Conservation (phyloP, 2,329 filamentous ascomycete genomes). For the Huntiella abstrusa region DNA sequence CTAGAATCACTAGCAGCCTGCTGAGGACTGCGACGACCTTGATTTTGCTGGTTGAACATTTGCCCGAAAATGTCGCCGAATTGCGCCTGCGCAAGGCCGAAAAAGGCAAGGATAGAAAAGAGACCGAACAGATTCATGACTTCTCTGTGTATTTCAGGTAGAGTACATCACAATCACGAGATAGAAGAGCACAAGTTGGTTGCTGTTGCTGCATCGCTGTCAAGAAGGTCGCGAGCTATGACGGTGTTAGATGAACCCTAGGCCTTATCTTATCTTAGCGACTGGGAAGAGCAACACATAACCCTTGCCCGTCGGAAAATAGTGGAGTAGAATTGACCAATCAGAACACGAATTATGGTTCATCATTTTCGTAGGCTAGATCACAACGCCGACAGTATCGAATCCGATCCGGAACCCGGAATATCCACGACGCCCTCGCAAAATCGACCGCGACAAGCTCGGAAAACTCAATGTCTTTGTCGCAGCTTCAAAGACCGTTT, state of each 20-base stretch:
- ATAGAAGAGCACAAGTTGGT: background rate
- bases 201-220: background rate
- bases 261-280: slow-evolving; percentile 8
- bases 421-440: no score
- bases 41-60: slow-evolving; percentile 51
- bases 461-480: slow-evolving; percentile 4
- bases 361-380: slow-evolving; percentile 7
- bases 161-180: background rate
- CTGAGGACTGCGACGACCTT: slow-evolving; percentile 38
- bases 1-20: slow-evolving; percentile 71
- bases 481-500: slow-evolving; percentile 28
- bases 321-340: slow-evolving; percentile 7
- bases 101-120: slow-evolving; percentile 4
- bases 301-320: slow-evolving; percentile 8
- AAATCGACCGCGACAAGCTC: no score
- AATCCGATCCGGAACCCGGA: no score
- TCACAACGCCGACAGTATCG: no score
- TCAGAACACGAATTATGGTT: slow-evolving; percentile 1
- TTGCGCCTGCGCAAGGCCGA: slow-evolving; percentile 27
- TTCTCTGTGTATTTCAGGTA: background rate
- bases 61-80: slow-evolving; percentile 98
- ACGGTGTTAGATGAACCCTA: background rate
- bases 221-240: background rate
- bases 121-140: slow-evolving; percentile 4
- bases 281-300: background rate